Percentiles rank a stretch among this genome's conserved stretches.
phyloP scores from a whole-genome alignment of 768 basidiomycete genomes.

The Pholiota molesta region DNA sequence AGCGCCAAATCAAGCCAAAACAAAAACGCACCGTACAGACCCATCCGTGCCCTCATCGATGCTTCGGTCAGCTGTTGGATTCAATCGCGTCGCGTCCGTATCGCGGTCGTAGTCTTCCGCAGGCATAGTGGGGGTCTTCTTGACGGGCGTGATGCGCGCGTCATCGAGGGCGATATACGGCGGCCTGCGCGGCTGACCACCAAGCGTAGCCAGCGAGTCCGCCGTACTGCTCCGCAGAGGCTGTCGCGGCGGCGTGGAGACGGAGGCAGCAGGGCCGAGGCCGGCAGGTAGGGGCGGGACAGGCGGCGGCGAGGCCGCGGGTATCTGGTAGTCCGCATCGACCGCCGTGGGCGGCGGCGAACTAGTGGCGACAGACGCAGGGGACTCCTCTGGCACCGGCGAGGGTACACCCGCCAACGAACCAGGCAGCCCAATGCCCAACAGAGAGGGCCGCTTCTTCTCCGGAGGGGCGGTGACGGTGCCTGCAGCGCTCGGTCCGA shows the following conservation, averaged over 20 bases:
- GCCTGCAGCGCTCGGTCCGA: conserved; percentile 36
- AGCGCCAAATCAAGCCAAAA: too few species aligned
- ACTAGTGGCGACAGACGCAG: conserved; percentile 13
- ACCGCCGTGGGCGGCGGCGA: conserved; percentile 16
- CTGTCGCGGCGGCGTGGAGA: not conserved
- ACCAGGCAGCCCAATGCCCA: conserved; percentile 15
- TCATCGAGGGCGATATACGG: conserved; percentile 1
- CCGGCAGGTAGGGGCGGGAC: not conserved
- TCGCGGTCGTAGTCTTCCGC: conserved; percentile 32
- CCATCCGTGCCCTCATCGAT: too few species aligned
- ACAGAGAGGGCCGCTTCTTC: conserved; percentile 23
- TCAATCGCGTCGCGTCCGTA: conserved; percentile 92
- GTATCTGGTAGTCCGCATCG: conserved; percentile 9
- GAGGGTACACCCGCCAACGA: conserved; percentile 7
- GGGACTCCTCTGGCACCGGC: conserved; percentile 17
- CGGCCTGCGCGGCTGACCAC: not conserved
- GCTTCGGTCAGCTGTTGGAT: too few species aligned
- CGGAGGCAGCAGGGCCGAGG: not conserved
- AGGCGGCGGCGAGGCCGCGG: conserved; percentile 1
- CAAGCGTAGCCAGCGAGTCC: conserved; percentile 1
- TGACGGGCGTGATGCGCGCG: not conserved
- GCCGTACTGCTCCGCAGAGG: conserved; percentile 12
- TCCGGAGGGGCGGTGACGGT: conserved; percentile 15
- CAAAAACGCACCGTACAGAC: too few species aligned
- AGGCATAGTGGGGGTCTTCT: not conserved